A percentile compares a stretch with the other conserved stretches of the same genome.
phyloP scores from a whole-genome alignment of 805 yeast species.

The Brettanomyces anomalus region DNA sequence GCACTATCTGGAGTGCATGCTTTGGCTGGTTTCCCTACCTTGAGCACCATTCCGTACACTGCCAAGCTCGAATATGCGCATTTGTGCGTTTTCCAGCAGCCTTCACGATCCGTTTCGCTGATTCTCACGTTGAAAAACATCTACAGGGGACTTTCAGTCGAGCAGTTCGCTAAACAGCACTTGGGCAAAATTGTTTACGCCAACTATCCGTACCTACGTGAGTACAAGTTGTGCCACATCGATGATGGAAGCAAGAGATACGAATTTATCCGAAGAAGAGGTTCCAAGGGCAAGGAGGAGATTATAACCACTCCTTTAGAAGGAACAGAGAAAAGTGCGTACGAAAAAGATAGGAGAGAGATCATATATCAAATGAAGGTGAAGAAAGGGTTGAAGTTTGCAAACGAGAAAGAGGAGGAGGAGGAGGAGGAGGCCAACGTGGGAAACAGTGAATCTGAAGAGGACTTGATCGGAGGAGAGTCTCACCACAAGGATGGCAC shows the following conservation, averaged over 20 bases:
- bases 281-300: conserved; percentile 18
- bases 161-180: conserved; percentile 56
- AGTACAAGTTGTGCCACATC: conserved; percentile 61
- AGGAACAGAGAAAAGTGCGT: conserved; percentile 38
- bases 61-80: conserved; percentile 49
- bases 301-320: conserved; percentile 31
- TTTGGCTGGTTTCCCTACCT: conserved; percentile 85
- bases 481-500: not conserved
- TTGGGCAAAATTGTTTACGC: conserved; percentile 59
- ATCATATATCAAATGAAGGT: conserved; percentile 36
- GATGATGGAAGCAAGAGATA: conserved; percentile 45
- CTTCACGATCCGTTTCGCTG: conserved; percentile 77
- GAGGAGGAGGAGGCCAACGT: conserved; percentile 6
- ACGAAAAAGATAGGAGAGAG: conserved; percentile 30
- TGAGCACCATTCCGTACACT: conserved; percentile 58
- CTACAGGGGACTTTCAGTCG: conserved; percentile 45
- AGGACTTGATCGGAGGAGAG: not conserved
- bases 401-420: conserved; percentile 6
- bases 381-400: conserved; percentile 41
- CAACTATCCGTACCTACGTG: conserved; percentile 87
- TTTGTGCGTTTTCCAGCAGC: conserved; percentile 73
- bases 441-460: not conserved
- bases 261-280: conserved; percentile 25
- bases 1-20: conserved; percentile 63
- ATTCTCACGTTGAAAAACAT: conserved; percentile 51